Evolutionary conservation across 2,329 filamentous ascomycete genomes (phyloP), one percentile per base, ranked within the genome.

Genomic region (Ophiognomonia clavigignenti-juglandacearum): DNA sequence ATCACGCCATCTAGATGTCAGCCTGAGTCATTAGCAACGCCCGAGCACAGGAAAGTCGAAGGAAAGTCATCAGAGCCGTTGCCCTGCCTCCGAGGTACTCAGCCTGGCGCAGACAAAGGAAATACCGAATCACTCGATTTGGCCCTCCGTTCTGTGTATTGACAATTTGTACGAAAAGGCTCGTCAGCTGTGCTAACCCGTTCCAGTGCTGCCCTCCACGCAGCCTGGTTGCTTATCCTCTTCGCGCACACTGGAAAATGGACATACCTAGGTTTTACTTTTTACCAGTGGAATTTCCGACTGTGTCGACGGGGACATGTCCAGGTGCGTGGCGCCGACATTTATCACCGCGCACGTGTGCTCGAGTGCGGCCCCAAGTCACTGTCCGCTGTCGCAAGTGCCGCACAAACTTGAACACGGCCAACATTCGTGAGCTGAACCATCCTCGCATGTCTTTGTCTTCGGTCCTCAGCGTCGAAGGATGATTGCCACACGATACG

Each of bases 221-320:
- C 64, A 13, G 59, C 64, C 18, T 68, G 64, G 64, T 57, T 57
- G 3, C 55, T 61, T 6, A 52, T 68, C n/a, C 45, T 68, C 1
- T 43, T 59, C 4, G 45, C 57, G 20, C 65, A 65, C 45, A 61
- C 59, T 14, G 63, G 61, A 22, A 57, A 59, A 9, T n/a, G n/a
- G n/a, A n/a, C n/a, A n/a, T n/a, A 62, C 63, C 6, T 58, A 57
- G 13, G 64, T 67, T 29, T 52, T 67, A 2, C 55, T 59, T 2
- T 62, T 67, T 47, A 63, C 62, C 16, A 66, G 59, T 42, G 60
- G 65, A 4, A 44, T 65, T 3, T 65, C 64, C 19, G 63, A 59
- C 14, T 53, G 60, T 27, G 51, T 48, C 1, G 37, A 60, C 22
- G 57, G 57, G 6, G 26, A 45, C 4, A 53, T 54, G 14, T 62